Percentiles rank a stretch among this genome's conserved stretches.
Evolutionary conservation across 495 filamentous ascomycete genomes (phyloP).

Genomic region (Penicillium atrosanguineum): DNA sequence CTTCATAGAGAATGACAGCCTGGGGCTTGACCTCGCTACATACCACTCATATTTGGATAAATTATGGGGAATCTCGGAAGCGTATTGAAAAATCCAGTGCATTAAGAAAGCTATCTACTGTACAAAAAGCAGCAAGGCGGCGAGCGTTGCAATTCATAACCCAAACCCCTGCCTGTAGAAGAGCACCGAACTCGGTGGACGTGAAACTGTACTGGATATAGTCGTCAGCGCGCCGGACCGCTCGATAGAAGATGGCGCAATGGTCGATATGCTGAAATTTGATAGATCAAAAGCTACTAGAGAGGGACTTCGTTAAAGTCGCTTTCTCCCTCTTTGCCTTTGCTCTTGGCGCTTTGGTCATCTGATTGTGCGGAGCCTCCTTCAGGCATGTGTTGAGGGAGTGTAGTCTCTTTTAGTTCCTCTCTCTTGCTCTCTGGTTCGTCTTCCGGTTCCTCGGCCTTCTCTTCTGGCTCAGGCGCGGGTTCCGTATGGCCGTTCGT

Average conservation of each 20-base stretch:
- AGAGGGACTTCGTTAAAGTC: slow-evolving; percentile 46
- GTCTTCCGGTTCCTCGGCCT: slow-evolving; percentile 7
- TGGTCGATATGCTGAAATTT: neutral
- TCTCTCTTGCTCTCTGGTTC: slow-evolving; percentile 8
- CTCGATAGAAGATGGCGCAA: neutral
- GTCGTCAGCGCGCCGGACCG: slow-evolving; percentile 14
- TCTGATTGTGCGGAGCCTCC: slow-evolving; percentile 17
- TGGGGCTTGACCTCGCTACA: neutral
- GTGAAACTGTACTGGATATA: slow-evolving; percentile 24
- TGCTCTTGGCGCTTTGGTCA: slow-evolving; percentile 21
- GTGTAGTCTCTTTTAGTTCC: slow-evolving; percentile 17
- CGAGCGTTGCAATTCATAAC: slow-evolving; percentile 14
- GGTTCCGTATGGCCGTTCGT: slow-evolving; percentile 23
- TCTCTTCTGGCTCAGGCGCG: neutral
- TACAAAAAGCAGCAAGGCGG: slow-evolving; percentile 19
- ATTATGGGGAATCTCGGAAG: neutral
- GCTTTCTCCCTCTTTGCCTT: slow-evolving; percentile 35
- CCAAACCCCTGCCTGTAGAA: slow-evolving; percentile 5
- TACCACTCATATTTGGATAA: neutral
- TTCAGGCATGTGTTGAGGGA: slow-evolving; percentile 26
- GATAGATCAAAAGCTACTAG: slow-evolving; percentile 14
- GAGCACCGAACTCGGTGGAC: slow-evolving; percentile 11
- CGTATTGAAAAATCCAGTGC: slow-evolving; percentile 2
- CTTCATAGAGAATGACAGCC: slow-evolving; percentile 18
- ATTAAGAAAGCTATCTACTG: slow-evolving; percentile 25